Conservation (phyloP, 805 yeast genomes). For the Yueomyces sp. region DNA sequence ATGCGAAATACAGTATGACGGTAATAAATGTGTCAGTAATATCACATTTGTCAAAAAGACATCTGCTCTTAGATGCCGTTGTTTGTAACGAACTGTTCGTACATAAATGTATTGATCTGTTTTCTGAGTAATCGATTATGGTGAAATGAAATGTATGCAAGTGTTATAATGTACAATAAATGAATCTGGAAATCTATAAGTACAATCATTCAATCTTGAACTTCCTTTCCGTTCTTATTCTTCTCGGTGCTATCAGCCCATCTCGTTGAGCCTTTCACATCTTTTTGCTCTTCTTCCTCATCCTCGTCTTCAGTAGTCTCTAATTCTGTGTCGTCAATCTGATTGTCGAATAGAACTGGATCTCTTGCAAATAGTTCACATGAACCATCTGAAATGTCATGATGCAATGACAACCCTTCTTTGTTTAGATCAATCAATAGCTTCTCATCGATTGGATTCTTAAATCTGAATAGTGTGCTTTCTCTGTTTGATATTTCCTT, state of each 20-base stretch:
- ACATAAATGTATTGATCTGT: no score
- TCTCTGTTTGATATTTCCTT: constrained; percentile 3
- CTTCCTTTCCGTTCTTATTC: constrained; percentile 9
- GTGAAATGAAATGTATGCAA: no score
- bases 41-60: no score
- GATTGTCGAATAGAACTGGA: background rate
- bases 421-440: constrained; percentile 4
- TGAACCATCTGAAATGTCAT: background rate
- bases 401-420: constrained; percentile 1
- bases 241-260: background rate
- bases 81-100: no score
- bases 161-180: no score
- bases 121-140: no score
- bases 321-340: background rate
- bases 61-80: no score
- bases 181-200: no score
- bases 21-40: no score
- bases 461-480: constrained; percentile 4
- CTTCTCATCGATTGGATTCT: background rate
- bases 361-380: constrained; percentile 1
- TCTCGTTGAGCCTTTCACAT: constrained; percentile 1
- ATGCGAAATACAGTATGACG: no score
- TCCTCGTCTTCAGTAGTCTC: constrained; percentile 5
- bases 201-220: no score
- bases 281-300: constrained; percentile 1